Base-by-base conservation (phyloP, 1,284 basidiomycete genomes). In the Lentinula novae-zelandiae region DNA sequence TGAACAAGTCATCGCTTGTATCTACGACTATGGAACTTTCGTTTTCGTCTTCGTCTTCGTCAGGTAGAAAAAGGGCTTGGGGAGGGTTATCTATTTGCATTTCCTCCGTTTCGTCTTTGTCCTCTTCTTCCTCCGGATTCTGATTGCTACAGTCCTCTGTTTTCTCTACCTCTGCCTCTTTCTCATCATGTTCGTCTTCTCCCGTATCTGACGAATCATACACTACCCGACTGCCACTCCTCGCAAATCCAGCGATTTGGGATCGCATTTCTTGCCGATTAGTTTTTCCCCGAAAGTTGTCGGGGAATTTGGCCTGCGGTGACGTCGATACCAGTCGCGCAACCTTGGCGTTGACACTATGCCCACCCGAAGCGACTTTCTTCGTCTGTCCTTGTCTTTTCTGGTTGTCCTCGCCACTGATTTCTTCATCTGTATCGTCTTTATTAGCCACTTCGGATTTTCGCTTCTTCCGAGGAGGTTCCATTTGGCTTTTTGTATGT, bases 391-490 rank as follows among this genome's bases (percentile, higher is more conserved):
- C 13, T 44, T 3, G 53, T 12, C 9, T 20, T 48, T 50, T n/a
- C 20, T 9, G 56, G 7, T 58, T 31, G 22, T 17, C 36, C 13
- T 50, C 54, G 12, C 40, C 39, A n/a, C 20, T 39, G n/a, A 13
- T 3, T 6, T n/a, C 53, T 12, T 5, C 33, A 39, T 55, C 46
- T 17, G 22, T 36, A 33, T 56, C 13, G 12, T 40, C 38, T 34
- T 44, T 31, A 22, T n/a, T 4, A 9, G 15, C 34, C 27, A 15
- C 36, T 10, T 34, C 34, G 2, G 62, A 63, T 33, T 53, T 60
- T 22, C 59, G 59, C 40, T 60, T 60, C 56, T 63, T 63, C 22
- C 56, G 49, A 17, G 59, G 62, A 40, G 62, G 62, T 20, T 58
- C 58, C 40, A 34, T 31, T 34, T 15, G 34, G 10, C 34, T 48